phyloP scores from a whole-genome alignment of 371 early-diverging fungal genomes.

The Apophysomyces elegans region DNA sequence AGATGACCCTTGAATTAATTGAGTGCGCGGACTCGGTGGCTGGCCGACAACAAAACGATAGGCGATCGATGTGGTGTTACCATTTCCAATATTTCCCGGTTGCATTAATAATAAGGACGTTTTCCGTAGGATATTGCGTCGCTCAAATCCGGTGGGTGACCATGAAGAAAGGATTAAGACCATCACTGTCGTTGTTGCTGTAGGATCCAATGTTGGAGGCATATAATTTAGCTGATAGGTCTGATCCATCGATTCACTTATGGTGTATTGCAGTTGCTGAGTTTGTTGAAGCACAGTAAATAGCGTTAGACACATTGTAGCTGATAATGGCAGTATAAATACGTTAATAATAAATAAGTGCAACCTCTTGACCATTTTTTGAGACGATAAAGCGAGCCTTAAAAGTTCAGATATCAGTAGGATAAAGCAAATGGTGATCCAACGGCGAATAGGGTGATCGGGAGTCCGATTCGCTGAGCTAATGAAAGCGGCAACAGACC shows the following conservation, averaged over 20 bases:
- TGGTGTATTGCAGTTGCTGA: slow-evolving; percentile 48
- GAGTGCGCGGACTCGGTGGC: slow-evolving; percentile 46
- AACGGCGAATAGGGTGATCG: slow-evolving; percentile 55
- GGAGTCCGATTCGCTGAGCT: slow-evolving; percentile 38
- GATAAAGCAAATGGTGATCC: slow-evolving; percentile 55
- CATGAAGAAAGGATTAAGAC: slow-evolving; percentile 63
- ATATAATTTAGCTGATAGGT: slow-evolving; percentile 29
- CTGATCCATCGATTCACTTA: slow-evolving; percentile 41
- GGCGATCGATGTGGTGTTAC: slow-evolving; percentile 29
- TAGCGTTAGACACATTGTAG: slow-evolving; percentile 54
- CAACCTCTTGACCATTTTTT: slow-evolving; percentile 39
- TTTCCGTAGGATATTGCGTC: slow-evolving; percentile 49
- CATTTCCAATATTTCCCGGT: slow-evolving; percentile 9
- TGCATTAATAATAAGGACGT: slow-evolving; percentile 46
- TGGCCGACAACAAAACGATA: slow-evolving; percentile 66
- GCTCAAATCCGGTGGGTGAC: slow-evolving; percentile 44
- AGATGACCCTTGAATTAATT: slow-evolving; percentile 41
- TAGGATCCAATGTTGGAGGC: not conserved
- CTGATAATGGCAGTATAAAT: slow-evolving; percentile 53
- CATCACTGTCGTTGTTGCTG: slow-evolving; percentile 39
- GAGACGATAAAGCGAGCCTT: slow-evolving; percentile 52
- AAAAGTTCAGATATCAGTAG: slow-evolving; percentile 52
- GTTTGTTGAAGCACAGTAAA: slow-evolving; percentile 53
- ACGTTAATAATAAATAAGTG: slow-evolving; percentile 40
- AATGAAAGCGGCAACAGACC: slow-evolving; percentile 54